phyloP scores from a whole-genome alignment of 2,329 filamentous ascomycete genomes.

The Magnaporthales sp. region DNA sequence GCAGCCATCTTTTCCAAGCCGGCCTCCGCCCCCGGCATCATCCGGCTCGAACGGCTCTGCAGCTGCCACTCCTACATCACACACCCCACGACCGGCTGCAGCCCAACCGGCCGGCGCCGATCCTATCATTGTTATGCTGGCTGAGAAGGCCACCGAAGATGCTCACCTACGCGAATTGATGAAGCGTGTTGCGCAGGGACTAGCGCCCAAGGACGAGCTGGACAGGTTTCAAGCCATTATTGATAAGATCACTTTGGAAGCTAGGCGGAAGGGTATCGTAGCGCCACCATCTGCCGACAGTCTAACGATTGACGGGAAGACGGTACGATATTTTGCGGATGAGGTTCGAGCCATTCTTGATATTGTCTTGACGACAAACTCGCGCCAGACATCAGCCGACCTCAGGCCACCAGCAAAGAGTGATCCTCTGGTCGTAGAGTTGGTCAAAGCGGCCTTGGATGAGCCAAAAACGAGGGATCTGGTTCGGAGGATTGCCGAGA shows the following conservation, averaged over 20 bases:
- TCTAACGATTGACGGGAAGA: slow-evolving; percentile 44
- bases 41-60: slow-evolving; percentile 10
- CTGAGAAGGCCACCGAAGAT: slow-evolving; percentile 66
- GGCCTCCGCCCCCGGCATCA: slow-evolving; percentile 8
- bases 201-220: slow-evolving; percentile 62
- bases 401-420: slow-evolving; percentile 44
- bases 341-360: slow-evolving; percentile 49
- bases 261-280: slow-evolving; percentile 40
- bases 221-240: slow-evolving; percentile 74
- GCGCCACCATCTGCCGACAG: slow-evolving; percentile 46
- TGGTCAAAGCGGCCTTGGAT: slow-evolving; percentile 50
- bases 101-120: slow-evolving; percentile 34
- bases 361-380: slow-evolving; percentile 51
- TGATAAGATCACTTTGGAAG: slow-evolving; percentile 61
- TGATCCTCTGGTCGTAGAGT: slow-evolving; percentile 45
- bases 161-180: slow-evolving; percentile 67
- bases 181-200: slow-evolving; percentile 72
- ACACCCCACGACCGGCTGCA: slow-evolving; percentile 9
- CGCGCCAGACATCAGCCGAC: slow-evolving; percentile 43
- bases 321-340: slow-evolving; percentile 51
- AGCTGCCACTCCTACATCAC: slow-evolving; percentile 17
- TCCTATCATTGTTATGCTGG: slow-evolving; percentile 72
- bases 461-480: slow-evolving; percentile 38
- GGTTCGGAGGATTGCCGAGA: slow-evolving; percentile 44
- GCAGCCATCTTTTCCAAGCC: slow-evolving; percentile 9